Evolutionary conservation across 768 basidiomycete species (phyloP).

Genomic region (Xerocomellus chrysenteron): DNA sequence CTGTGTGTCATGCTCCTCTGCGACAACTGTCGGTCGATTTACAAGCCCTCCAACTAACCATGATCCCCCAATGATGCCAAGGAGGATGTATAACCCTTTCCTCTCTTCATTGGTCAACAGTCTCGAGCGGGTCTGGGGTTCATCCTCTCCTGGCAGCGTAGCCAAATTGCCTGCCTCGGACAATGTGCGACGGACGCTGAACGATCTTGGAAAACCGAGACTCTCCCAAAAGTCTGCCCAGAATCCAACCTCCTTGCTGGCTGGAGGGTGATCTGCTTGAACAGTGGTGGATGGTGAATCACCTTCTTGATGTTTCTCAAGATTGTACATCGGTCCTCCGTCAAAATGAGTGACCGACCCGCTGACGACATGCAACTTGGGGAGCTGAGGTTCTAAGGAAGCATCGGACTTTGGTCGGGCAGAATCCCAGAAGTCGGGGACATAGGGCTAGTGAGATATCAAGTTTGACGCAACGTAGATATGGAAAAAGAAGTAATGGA

Average conservation of each 20-base stretch:
- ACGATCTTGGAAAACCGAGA: conserved; percentile 35
- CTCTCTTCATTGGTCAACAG: conserved; percentile 44
- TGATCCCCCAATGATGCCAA: conserved; percentile 49
- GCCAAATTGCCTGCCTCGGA: conserved; percentile 9
- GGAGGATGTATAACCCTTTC: conserved; percentile 47
- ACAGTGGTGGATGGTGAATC: neutral
- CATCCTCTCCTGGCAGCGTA: conserved; percentile 15
- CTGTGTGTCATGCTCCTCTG: conserved; percentile 10
- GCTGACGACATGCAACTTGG: conserved; percentile 52
- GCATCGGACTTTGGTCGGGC: conserved; percentile 36
- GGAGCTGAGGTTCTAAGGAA: conserved; percentile 29
- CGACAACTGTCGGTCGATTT: conserved; percentile 9
- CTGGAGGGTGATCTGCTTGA: conserved; percentile 12
- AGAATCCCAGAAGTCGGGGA: conserved; percentile 59
- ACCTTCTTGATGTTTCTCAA: conserved; percentile 27
- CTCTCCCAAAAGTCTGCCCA: conserved; percentile 39
- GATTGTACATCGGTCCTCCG: conserved; percentile 47
- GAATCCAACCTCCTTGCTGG: conserved; percentile 21
- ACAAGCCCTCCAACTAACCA: conserved; percentile 43
- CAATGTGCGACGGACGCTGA: conserved; percentile 21
- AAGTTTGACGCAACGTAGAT: neutral
- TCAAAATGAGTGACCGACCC: conserved; percentile 46
- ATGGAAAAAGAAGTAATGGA: conserved; percentile 3
- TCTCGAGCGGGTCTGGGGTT: conserved; percentile 25
- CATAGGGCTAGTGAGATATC: conserved; percentile 47